Base-by-base conservation (phyloP, 1,284 basidiomycete genomes). In the Leucoagaricus sp. region DNA sequence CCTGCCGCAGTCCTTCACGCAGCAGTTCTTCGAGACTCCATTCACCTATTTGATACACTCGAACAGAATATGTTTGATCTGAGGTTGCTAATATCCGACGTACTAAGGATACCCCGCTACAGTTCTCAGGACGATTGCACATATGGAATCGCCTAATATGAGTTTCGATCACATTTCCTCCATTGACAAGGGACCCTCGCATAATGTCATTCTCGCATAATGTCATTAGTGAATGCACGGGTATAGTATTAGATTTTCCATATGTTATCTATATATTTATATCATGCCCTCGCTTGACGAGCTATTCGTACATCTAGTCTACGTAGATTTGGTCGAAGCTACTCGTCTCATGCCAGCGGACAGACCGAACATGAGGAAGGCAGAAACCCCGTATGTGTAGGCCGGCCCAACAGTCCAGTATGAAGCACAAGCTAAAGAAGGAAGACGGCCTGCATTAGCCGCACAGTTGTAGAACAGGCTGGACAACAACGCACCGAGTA, bases 371-470 rank as follows among this genome's bases (percentile, higher is more conserved):
- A 91, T 92, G 0, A 85, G 83, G 36, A 80, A 62, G 0, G 86
- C 89, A 42, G 85, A 81, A 5, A 80, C 68, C 3, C 79, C 73
- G 63, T 95, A 96, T n/a, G 90, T 93, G 40, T 80, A 61, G 2
- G 87, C 82, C 19, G 94, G 94, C 2, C 93, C 90, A 62, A 91
- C 85, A 2, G 87, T 89, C 90, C 90, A 93, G 69, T 95, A 95
- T n/a, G 86, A 84, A 19, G 82, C 87, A 68, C 90, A 93, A 6
- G 91, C 91, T 92, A 64, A 29, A 53, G 46, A 44, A 53, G 28
- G 48, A n/a, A 38, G n/a, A 13, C 46, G 41, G 31, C 44, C 4
- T 25, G n/a, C n/a, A n/a, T n/a, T n/a, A n/a, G n/a, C n/a, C n/a
- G n/a, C 29, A 34, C 21, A 41, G 19, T 41, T 21, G 5, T 46